Evolutionary conservation across 2,329 filamentous ascomycete genomes (phyloP).

Genomic region (Venturia nashicola): DNA sequence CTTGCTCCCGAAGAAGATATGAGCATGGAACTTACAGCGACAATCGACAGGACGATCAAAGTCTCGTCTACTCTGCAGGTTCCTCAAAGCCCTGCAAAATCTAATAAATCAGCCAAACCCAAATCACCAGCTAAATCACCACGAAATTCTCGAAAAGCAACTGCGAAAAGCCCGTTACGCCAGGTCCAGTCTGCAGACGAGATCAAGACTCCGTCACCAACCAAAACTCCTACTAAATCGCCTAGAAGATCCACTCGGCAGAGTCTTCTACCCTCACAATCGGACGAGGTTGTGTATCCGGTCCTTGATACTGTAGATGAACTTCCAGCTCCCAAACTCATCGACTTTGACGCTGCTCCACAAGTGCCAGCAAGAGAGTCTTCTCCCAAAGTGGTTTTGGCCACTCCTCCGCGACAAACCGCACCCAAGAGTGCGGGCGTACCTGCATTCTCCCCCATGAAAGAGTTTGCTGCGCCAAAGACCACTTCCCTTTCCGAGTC

Average conservation of each 20-base stretch:
- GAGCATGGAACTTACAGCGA: slow-evolving; percentile 41
- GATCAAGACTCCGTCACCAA: slow-evolving; percentile 2
- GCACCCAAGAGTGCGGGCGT: not conserved
- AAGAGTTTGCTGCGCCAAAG: slow-evolving; percentile 1
- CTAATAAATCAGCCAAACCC: not conserved
- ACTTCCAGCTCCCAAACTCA: not conserved
- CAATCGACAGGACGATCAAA: slow-evolving; percentile 34
- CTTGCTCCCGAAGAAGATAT: slow-evolving; percentile 29
- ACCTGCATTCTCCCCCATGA: slow-evolving; percentile 4
- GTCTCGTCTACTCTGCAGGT: slow-evolving; percentile 22
- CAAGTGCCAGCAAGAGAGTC: not conserved
- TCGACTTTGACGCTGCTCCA: not conserved
- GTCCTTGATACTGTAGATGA: not conserved
- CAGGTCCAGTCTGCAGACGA: not conserved
- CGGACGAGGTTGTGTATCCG: not conserved
- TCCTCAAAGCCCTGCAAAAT: not conserved
- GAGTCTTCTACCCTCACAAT: not conserved
- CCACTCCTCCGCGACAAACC: not conserved
- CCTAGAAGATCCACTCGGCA: slow-evolving; percentile 7
- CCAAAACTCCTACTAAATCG: slow-evolving; percentile 5
- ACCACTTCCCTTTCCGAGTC: slow-evolving; percentile 24
- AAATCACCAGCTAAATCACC: slow-evolving; percentile 5
- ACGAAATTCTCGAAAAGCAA: not conserved
- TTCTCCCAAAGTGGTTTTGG: not conserved
- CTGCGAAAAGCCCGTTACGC: not conserved